Conservation (phyloP, 495 filamentous ascomycete genomes). For the Penicillium desertorum region DNA sequence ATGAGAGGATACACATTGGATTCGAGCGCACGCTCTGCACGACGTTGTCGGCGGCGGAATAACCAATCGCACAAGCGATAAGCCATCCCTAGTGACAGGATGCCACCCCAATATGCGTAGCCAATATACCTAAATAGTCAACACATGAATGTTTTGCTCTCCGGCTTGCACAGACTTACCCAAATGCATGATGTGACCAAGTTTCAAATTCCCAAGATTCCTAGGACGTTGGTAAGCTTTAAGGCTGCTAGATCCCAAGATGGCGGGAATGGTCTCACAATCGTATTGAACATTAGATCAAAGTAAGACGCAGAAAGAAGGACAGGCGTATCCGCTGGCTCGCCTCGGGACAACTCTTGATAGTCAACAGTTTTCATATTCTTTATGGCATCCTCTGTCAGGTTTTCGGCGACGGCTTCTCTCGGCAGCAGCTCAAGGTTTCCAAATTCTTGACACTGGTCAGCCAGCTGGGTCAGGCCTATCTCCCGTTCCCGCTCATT, state of each 20-base stretch:
- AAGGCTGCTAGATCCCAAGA: background rate
- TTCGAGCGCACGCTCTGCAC: constrained; percentile 6
- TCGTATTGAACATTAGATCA: constrained; percentile 33
- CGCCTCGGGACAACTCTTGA: constrained; percentile 23
- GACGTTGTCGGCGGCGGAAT: constrained; percentile 3
- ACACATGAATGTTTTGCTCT: background rate
- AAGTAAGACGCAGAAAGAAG: constrained; percentile 36
- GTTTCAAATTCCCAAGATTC: constrained; percentile 37
- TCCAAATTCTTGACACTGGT: constrained; percentile 30
- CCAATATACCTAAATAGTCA: constrained; percentile 24
- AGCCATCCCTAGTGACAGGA: constrained; percentile 30
- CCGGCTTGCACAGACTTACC: constrained; percentile 23
- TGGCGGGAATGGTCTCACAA: constrained; percentile 25
- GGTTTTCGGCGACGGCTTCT: constrained; percentile 34
- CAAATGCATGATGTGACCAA: constrained; percentile 41
- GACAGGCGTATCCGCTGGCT: constrained; percentile 27
- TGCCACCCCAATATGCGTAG: constrained; percentile 37
- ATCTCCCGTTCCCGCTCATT: constrained; percentile 23
- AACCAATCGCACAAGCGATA: constrained; percentile 22
- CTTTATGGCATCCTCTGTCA: constrained; percentile 38
- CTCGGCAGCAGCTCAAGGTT: constrained; percentile 31
- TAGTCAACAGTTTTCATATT: constrained; percentile 37
- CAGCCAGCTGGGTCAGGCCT: constrained; percentile 30
- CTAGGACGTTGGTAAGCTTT: constrained; percentile 18
- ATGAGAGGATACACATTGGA: constrained; percentile 9